phyloP scores from a whole-genome alignment of 73 alveolate species.

The Paramecium pentaurelia region DNA sequence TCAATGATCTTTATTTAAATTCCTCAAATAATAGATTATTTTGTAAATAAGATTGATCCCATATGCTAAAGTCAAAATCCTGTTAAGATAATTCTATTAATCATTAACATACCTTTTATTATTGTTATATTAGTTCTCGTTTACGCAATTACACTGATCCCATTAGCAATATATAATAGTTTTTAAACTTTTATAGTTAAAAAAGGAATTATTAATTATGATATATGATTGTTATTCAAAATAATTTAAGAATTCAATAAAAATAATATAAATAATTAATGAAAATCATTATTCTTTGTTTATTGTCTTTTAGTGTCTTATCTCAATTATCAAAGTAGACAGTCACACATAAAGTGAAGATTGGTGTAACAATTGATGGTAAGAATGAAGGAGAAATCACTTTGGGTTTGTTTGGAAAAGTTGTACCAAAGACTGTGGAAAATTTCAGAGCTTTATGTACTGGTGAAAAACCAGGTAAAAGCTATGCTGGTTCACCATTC shows the following conservation, averaged over 20 bases:
- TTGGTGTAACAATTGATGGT: constrained; percentile 79
- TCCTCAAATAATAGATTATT: neutral
- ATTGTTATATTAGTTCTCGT: neutral
- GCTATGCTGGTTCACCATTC: constrained; percentile 76
- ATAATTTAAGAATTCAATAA: neutral
- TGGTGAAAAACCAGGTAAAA: constrained; percentile 76
- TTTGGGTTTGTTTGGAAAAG: constrained; percentile 80
- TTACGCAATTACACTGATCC: neutral
- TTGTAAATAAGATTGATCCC: neutral
- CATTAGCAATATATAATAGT: neutral
- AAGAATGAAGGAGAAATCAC: constrained; percentile 75
- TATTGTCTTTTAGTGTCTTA: neutral
- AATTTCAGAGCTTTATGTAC: constrained; percentile 90
- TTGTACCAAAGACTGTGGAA: constrained; percentile 89
- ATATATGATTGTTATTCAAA: neutral
- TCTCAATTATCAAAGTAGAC: neutral
- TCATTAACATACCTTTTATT: neutral
- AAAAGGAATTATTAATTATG: neutral
- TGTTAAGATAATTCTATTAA: neutral
- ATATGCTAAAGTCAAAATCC: neutral
- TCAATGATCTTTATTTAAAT: neutral
- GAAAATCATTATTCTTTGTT: constrained; percentile 21
- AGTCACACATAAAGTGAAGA: constrained; percentile 70
- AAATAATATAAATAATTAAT: neutral
- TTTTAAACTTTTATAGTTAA: neutral